A percentile compares a stretch with the other conserved stretches of the same genome.
Conservation (phyloP, 164 flowering plant species). For the Platanus orientalis region DNA sequence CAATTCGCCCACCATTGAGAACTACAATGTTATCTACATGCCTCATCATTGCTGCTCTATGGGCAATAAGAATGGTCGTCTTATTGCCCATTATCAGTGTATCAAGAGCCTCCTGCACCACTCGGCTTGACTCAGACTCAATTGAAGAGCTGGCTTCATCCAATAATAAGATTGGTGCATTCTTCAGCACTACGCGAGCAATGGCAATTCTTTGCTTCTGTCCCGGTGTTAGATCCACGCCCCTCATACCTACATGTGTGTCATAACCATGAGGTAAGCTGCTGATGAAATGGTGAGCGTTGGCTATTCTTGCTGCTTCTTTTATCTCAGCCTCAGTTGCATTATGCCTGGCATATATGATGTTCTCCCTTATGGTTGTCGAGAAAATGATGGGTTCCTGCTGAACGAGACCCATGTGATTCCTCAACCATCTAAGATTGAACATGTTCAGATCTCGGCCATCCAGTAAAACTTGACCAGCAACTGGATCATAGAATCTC, state of each 20-base stretch:
- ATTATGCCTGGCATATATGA: conserved; percentile 93
- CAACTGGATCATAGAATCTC: conserved; percentile 89
- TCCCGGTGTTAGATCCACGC: conserved; percentile 92
- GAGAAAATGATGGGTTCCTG: conserved; percentile 96
- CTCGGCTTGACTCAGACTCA: conserved; percentile 95
- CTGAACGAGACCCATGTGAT: conserved; percentile 85
- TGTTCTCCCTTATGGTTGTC: conserved; percentile 89
- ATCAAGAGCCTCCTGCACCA: conserved; percentile 96
- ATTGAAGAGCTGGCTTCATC: conserved; percentile 97
- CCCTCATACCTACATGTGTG: conserved; percentile 97
- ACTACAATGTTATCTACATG: conserved; percentile 98
- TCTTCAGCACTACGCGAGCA: conserved; percentile 88
- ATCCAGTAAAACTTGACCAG: conserved; percentile 83
- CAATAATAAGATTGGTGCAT: conserved; percentile 88
- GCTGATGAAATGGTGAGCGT: conserved; percentile 97
- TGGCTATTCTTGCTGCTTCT: conserved; percentile 97
- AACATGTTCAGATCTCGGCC: conserved; percentile 78
- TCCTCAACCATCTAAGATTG: conserved; percentile 92
- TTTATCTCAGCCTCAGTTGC: conserved; percentile 96
- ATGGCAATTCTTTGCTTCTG: conserved; percentile 98
- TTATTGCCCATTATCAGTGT: conserved; percentile 96
- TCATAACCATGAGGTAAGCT: conserved; percentile 97
- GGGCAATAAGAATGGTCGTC: conserved; percentile 94
- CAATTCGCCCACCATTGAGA: conserved; percentile 87
- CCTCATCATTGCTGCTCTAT: conserved; percentile 95